phyloP scores from a whole-genome alignment of 1,284 basidiomycete species.

The Psilocybe mexicana region DNA sequence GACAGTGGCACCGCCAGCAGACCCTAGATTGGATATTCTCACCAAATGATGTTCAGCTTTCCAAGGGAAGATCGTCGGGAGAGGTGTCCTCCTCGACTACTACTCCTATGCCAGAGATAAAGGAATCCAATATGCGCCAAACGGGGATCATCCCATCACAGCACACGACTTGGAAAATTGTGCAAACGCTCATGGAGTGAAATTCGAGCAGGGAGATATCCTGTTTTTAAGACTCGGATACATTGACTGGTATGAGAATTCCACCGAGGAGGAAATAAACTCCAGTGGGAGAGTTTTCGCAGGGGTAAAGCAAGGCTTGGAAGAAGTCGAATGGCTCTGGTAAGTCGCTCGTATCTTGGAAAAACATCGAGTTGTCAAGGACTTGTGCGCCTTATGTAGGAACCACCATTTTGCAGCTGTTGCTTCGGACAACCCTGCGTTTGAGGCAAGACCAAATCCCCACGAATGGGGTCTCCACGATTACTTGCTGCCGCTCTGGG shows the following conservation, averaged over 20 bases:
- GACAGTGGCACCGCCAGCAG: background rate
- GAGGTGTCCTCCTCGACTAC: conserved; percentile 25
- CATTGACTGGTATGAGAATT: conserved; percentile 22
- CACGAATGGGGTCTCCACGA: conserved; percentile 26
- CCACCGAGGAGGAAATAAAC: conserved; percentile 20
- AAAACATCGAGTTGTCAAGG: no score
- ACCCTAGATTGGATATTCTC: background rate
- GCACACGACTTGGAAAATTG: conserved; percentile 23
- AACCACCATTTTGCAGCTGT: conserved; percentile 27
- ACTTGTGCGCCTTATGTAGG: conserved; percentile 15
- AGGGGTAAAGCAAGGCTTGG: conserved; percentile 20
- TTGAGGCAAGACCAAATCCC: conserved; percentile 22
- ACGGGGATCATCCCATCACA: conserved; percentile 19
- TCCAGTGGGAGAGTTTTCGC: conserved; percentile 4
- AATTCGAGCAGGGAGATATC: conserved; percentile 25
- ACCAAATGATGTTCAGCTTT: conserved; percentile 11
- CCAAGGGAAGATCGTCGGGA: conserved; percentile 26
- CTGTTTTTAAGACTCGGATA: conserved; percentile 27
- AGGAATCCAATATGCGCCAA: conserved; percentile 18
- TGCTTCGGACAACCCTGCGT: conserved; percentile 24
- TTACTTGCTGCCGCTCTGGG: conserved; percentile 26
- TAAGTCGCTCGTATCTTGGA: conserved; percentile 3
- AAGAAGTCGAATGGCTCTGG: conserved; percentile 27
- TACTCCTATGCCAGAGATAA: conserved; percentile 20
- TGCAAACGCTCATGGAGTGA: conserved; percentile 19